phyloP scores from a whole-genome alignment of 1,284 basidiomycete genomes.

The Puccinia polysora region DNA sequence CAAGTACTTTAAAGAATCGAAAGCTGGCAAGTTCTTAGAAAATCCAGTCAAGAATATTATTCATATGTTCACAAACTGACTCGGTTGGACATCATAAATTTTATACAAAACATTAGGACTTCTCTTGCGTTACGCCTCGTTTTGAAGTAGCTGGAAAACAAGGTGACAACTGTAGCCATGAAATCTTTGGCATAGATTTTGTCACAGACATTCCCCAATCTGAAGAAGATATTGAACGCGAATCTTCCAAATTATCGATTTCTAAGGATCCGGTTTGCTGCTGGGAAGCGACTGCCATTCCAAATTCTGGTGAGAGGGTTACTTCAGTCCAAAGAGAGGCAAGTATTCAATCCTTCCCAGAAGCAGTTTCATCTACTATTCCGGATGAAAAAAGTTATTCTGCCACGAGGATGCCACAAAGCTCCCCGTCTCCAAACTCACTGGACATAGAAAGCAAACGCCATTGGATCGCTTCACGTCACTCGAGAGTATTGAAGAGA shows the following conservation, averaged over 20 bases:
- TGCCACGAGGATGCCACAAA: no score
- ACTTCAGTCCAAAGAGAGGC: constrained; percentile 23
- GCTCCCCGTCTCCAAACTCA: no score
- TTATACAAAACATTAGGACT: constrained; percentile 5
- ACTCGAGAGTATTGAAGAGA: no score
- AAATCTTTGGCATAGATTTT: neutral
- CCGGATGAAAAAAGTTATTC: neutral
- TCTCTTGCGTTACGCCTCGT: neutral
- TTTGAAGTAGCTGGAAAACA: neutral
- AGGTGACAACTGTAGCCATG: neutral
- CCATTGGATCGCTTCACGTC: no score
- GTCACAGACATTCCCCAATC: neutral
- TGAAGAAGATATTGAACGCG: constrained; percentile 7
- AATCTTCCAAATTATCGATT: constrained; percentile 31
- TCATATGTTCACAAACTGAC: no score
- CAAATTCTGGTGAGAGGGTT: constrained; percentile 19
- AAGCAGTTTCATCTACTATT: neutral
- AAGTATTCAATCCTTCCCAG: constrained; percentile 3
- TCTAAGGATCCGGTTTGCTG: constrained; percentile 15
- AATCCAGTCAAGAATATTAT: no score
- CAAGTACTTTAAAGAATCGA: constrained; percentile 11
- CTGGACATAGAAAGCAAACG: no score
- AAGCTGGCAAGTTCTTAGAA: constrained; percentile 14
- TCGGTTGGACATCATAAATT: no score
- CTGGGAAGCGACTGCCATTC: constrained; percentile 8